phyloP scores from a whole-genome alignment of 305 asterid species.

The Stenogyne calaminthoides region DNA sequence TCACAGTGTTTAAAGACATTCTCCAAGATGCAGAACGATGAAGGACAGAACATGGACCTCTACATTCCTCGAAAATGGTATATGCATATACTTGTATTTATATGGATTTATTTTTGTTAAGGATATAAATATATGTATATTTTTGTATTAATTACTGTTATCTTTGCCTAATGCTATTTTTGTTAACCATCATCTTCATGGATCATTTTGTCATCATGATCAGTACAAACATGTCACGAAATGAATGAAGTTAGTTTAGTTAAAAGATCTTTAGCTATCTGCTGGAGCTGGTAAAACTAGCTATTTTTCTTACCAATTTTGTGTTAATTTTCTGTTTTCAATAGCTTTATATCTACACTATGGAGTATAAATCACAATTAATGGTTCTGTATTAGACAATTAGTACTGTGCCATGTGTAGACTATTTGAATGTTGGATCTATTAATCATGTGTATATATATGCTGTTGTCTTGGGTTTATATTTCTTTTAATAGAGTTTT shows the following conservation, averaged over 20 bases:
- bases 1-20: neutral
- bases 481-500: too few species aligned
- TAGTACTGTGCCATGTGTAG: neutral
- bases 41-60: slow-evolving; percentile 60
- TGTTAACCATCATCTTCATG: neutral
- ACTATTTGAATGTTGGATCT: neutral
- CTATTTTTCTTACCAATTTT: neutral
- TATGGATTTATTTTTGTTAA: neutral
- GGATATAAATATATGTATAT: neutral
- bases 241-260: neutral
- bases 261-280: neutral
- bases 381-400: neutral
- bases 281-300: neutral
- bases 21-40: slow-evolving; percentile 54
- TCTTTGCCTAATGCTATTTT: neutral
- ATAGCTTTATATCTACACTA: too few species aligned
- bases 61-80: slow-evolving; percentile 89
- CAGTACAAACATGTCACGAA: neutral
- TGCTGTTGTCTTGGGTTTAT: too few species aligned
- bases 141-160: neutral
- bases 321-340: neutral
- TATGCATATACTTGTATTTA: neutral
- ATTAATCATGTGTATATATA: neutral
- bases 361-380: neutral
- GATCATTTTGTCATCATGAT: neutral